Evolutionary conservation across 2,329 filamentous ascomycete species (phyloP), one percentile per base, ranked within the genome.

Genomic region (Pseudogymnoascus sp.): DNA sequence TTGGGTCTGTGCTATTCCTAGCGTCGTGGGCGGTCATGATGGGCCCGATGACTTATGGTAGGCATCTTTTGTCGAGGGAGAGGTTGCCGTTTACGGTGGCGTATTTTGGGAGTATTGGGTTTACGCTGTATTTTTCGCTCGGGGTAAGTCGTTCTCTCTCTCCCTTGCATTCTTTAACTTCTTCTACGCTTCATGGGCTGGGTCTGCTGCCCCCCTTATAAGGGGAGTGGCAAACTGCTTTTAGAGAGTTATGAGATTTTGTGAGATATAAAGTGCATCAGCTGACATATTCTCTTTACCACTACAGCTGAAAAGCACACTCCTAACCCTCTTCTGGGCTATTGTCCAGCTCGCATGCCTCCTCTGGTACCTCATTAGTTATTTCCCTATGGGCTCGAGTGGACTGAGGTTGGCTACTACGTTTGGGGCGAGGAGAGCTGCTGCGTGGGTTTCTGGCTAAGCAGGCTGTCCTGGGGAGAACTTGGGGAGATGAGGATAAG

Each of bases 361-460:
- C 66, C 67, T 90, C 55, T 97, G 93, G 93, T 97, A 97, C 77
- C 81, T 97, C 55, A 87, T 97, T 74, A 96, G 90, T 76, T 99
- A 99, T 75, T 97, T 97, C 71, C 94, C 94, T 27, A 96, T 97
- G 92, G 94, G 94, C 40, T 90, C 89, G 62, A 89, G 87, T 61
- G 91, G 94, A 42, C 78, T 99, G 67, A 87, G 93, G 64, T 85
- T 96, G 67, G 92, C 92, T 63, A 90, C 92, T 45, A 86, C 86
- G 2, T 94, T 96, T 72, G 94, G 93, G 21, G 90, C 88, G 18
- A 87, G 87, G 72, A 84, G 92, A 71, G 89, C 95, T 37, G 84
- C 90, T 4, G 84, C 92, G 60, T 97, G 93, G 94, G 87, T 97
- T 84, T 87, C 84, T 58, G 87, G 89, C 63, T 96, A 74, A 61